Base-by-base conservation (phyloP, 169 alveolate genomes). In the Gregarina niphandrodes region DNA sequence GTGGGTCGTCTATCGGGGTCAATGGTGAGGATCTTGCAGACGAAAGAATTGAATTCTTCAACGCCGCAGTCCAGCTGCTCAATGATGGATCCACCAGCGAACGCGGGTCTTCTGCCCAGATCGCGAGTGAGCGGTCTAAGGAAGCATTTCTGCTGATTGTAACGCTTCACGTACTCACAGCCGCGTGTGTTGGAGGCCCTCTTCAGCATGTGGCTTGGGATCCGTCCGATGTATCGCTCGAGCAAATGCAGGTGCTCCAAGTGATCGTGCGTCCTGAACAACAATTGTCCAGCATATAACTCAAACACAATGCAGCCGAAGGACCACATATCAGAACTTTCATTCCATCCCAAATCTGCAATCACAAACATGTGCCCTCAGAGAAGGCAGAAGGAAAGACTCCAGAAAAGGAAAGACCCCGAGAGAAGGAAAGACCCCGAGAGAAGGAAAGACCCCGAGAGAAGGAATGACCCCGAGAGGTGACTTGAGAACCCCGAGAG, bases 401-500 rank as follows among this genome's bases (percentile, higher is more conserved):
- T n/a, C n/a, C n/a, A n/a, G n/a, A n/a, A n/a, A n/a, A n/a, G n/a
- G n/a, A n/a, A n/a, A n/a, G n/a, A n/a, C n/a, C n/a, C n/a, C n/a
- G n/a, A n/a, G n/a, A n/a, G n/a, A n/a, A n/a, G n/a, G n/a, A n/a
- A n/a, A n/a, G n/a, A n/a, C n/a, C n/a, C n/a, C n/a, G n/a, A n/a
- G n/a, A n/a, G n/a, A n/a, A n/a, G n/a, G n/a, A n/a, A n/a, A n/a
- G n/a, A n/a, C n/a, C n/a, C n/a, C n/a, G n/a, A n/a, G n/a, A n/a
- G n/a, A n/a, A n/a, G n/a, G n/a, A n/a, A n/a, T 73, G 1, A 75
- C 91, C 53, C 75, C 91, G 0, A 86, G 91, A 16, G 84, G 82
- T 29, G n/a, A n/a, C n/a, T n/a, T n/a, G n/a, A n/a, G n/a, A n/a
- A n/a, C n/a, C n/a, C n/a, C n/a, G n/a, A n/a, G n/a, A n/a, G n/a